Conservation (phyloP, 2,329 filamentous ascomycete species). For the Colletotrichum sp. region DNA sequence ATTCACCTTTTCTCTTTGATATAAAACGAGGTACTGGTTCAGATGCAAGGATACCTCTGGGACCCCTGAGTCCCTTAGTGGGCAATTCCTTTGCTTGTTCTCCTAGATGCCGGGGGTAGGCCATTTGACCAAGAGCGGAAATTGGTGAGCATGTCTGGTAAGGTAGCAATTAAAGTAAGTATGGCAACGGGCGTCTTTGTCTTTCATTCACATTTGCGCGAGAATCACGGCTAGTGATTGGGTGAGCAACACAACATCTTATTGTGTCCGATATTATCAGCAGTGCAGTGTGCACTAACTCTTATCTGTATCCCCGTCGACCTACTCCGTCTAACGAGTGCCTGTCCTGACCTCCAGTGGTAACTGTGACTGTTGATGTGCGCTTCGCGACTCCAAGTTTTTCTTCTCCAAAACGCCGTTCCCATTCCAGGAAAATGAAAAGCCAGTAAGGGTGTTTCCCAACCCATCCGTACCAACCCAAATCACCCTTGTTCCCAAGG, state of each 20-base stretch:
- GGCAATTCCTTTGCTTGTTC: not conserved
- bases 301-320: not conserved
- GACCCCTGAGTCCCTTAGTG: not conserved
- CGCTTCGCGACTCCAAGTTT: not conserved
- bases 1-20: not conserved
- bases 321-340: not conserved
- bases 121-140: not conserved
- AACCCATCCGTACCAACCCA: not conserved
- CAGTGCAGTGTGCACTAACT: not conserved
- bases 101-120: not conserved
- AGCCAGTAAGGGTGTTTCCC: not conserved
- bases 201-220: not conserved
- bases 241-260: not conserved
- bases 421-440: not conserved
- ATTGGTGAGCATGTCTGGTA: not conserved
- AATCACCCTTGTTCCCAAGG: not conserved
- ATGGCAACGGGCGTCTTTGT: not conserved
- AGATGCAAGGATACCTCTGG: not conserved
- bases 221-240: not conserved
- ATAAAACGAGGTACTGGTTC: not conserved
- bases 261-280: not conserved
- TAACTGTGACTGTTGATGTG: not conserved
- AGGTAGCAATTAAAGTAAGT: not conserved
- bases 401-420: constrained; percentile 18
- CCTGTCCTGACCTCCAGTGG: not conserved